phyloP scores from a whole-genome alignment of 495 filamentous ascomycete genomes.

The Ascodesmis nigricans region DNA sequence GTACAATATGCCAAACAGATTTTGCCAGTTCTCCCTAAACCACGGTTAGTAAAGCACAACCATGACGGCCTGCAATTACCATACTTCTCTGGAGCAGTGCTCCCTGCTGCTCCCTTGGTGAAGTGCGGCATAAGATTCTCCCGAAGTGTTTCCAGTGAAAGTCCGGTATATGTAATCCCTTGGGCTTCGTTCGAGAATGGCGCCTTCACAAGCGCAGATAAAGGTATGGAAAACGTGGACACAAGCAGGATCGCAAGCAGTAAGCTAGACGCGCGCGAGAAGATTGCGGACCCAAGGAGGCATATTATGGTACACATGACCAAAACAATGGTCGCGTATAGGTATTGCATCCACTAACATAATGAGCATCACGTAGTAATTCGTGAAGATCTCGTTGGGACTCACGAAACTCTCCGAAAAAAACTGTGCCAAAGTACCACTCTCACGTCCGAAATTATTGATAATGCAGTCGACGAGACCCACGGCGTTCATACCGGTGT shows the following conservation, averaged over 20 bases:
- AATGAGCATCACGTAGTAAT: neutral
- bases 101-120: slow-evolving; percentile 44
- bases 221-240: slow-evolving; percentile 60
- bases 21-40: slow-evolving; percentile 47
- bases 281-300: slow-evolving; percentile 58
- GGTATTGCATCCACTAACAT: slow-evolving; percentile 48
- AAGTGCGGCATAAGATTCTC: slow-evolving; percentile 49
- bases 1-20: slow-evolving; percentile 68
- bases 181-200: slow-evolving; percentile 40
- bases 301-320: slow-evolving; percentile 55
- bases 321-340: slow-evolving; percentile 53
- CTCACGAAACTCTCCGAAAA: slow-evolving; percentile 39
- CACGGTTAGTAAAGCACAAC: neutral
- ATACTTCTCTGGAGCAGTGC: slow-evolving; percentile 33
- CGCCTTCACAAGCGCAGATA: slow-evolving; percentile 43
- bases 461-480: slow-evolving; percentile 66
- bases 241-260: slow-evolving; percentile 51
- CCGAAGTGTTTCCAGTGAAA: slow-evolving; percentile 42
- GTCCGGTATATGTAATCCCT: slow-evolving; percentile 55
- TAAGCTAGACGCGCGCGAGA: slow-evolving; percentile 57
- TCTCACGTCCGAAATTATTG: slow-evolving; percentile 44
- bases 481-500: slow-evolving; percentile 74
- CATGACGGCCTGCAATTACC: neutral
- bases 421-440: slow-evolving; percentile 36
- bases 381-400: neutral